A percentile compares a stretch with the other conserved stretches of the same genome.
Conservation (phyloP, 345 rosid genomes). For the Boechera retrofracta region DNA sequence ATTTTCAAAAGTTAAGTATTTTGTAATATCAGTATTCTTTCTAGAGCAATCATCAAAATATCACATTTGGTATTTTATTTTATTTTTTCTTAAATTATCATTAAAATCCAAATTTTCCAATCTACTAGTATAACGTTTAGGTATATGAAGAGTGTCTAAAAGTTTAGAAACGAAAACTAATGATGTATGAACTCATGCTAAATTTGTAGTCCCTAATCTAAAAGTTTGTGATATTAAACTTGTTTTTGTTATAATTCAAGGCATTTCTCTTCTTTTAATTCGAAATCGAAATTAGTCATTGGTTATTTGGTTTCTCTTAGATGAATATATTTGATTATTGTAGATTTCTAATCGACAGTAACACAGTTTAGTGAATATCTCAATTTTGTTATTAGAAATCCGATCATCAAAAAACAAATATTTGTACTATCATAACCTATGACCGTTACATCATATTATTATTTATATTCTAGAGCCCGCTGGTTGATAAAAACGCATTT, state of each 20-base stretch:
- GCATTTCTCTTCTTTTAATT: neutral
- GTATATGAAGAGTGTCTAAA: neutral
- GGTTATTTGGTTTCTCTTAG: neutral
- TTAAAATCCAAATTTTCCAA: neutral
- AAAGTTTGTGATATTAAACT: neutral
- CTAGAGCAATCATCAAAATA: neutral
- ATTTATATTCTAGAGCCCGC: too few species aligned
- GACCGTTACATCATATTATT: too few species aligned
- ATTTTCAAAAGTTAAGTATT: constrained; percentile 10
- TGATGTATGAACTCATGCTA: neutral
- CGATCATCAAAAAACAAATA: neutral
- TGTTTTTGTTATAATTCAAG: neutral
- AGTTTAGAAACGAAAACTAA: neutral
- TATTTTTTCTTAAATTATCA: neutral
- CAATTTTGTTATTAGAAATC: neutral
- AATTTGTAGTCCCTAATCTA: neutral
- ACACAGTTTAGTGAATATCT: too few species aligned
- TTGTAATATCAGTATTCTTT: neutral
- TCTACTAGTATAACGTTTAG: neutral
- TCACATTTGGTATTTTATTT: too few species aligned
- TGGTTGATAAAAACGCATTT: too few species aligned
- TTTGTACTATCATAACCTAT: too few species aligned
- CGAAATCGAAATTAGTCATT: neutral
- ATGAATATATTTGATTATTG: constrained; percentile 8
- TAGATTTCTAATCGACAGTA: neutral